These are phyloP conservation scores for Yamadazyma pseudoaaseri DNA, from an alignment of 1,139 yeast species.

Conservation along the genomic window DNA sequence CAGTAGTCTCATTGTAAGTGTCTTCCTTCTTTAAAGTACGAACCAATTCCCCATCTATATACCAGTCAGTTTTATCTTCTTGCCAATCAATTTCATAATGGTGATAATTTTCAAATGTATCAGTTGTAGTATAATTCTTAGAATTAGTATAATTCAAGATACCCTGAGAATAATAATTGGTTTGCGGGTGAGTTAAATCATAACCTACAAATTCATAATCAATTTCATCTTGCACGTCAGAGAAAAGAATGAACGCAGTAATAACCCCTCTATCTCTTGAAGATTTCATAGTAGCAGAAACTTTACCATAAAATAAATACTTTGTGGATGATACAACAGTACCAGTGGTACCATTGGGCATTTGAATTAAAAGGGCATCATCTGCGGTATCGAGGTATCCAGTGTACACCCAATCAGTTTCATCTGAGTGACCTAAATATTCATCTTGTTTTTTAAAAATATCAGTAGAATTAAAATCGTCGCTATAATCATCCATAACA, in stretches of 20 bases:
- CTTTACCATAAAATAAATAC: slow-evolving; percentile 86
- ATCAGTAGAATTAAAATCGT: slow-evolving; percentile 32
- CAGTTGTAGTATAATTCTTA: slow-evolving; percentile 40
- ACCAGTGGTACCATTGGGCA: slow-evolving; percentile 80
- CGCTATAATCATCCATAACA: slow-evolving; percentile 29
- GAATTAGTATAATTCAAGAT: slow-evolving; percentile 64
- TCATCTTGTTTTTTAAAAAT: slow-evolving; percentile 31
- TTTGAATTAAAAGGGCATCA: slow-evolving; percentile 62
- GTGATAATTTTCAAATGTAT: slow-evolving; percentile 71
- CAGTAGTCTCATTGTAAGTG: slow-evolving; percentile 66
- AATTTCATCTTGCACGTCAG: slow-evolving; percentile 87
- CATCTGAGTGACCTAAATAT: slow-evolving; percentile 71
- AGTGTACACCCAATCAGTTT: slow-evolving; percentile 69
- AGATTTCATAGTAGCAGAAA: slow-evolving; percentile 65
- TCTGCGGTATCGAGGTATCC: slow-evolving; percentile 62
- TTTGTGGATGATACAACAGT: slow-evolving; percentile 78
- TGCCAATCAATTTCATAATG: slow-evolving; percentile 82
- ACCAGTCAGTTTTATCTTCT: slow-evolving; percentile 71
- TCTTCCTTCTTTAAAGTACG: slow-evolving; percentile 66
- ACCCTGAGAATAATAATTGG: slow-evolving; percentile 81
- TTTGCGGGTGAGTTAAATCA: slow-evolving; percentile 62
- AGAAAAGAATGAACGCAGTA: slow-evolving; percentile 79
- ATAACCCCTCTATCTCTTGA: slow-evolving; percentile 81
- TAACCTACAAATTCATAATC: slow-evolving; percentile 86
- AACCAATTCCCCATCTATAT: slow-evolving; percentile 63